Base-by-base conservation (phyloP, 2,329 filamentous ascomycete species). In the Chaetomium globosum region DNA sequence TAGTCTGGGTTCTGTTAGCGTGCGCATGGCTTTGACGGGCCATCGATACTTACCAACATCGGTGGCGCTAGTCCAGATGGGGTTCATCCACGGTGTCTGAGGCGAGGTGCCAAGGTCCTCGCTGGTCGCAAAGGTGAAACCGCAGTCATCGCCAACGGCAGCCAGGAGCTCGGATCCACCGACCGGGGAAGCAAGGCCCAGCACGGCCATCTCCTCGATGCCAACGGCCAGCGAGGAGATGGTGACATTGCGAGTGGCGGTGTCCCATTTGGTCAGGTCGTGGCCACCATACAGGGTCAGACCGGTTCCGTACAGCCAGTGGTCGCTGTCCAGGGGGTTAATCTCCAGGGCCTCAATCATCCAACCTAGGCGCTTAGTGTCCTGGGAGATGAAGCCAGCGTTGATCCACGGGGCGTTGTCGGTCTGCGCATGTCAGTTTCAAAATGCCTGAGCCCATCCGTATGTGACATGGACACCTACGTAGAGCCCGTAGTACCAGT, bases 291-390 rank as follows among this genome's bases (percentile, higher is more conserved):
- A 74, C 3, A 75, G 58, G 0, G 74, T 75, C 23, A 77, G 73
- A 16, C 85, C 85, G 0, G 85, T 87, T n/a, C 82, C 83, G 64
- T 87, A 87, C 0, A 87, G 75, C 83, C 83, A 87, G 72, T 86
- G 84, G 70, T 86, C 79, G 63, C 83, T 85, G 69, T 87, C 83
- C 30, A 81, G 78, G 0, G 85, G 85, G 70, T 87, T 78, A 58
- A 87, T 87, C 26, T 82, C 82, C 8, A 87, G 73, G 0, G 80
- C 76, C 70, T 87, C 85, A 9, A 87, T 83, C 85, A 87, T 87
- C 84, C 85, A 87, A 1, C 85, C 85, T 3, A 87, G 73, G 33
- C 78, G 77, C 74, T 85, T 83, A 16, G 76, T 78, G 63, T 83
- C 81, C 7, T 73, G 71, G 3, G 80, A 77, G 19, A 83, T 73